Conservation (phyloP, 225 moss, liverwort and hornwort species). For the Lunularia cruciata region DNA sequence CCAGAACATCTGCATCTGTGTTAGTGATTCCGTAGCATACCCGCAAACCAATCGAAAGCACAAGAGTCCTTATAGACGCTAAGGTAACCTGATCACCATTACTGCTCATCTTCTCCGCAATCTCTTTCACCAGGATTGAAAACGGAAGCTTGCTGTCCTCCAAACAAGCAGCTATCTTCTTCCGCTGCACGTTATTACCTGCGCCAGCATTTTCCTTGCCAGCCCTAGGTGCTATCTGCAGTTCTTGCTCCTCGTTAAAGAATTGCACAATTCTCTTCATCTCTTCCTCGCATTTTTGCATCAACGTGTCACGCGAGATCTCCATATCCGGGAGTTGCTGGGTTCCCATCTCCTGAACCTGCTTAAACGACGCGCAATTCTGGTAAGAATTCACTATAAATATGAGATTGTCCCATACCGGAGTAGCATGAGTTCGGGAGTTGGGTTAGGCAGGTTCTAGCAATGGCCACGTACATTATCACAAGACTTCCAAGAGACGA, state of each 20-base stretch:
- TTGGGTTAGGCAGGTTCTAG: too few species aligned
- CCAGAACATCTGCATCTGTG: constrained; percentile 41
- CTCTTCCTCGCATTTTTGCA: constrained; percentile 25
- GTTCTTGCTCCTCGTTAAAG: constrained; percentile 32
- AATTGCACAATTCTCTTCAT: constrained; percentile 29
- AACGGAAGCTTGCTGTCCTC: constrained; percentile 45
- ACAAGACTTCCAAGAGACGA: too few species aligned
- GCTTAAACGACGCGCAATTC: too few species aligned
- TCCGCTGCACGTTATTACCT: constrained; percentile 20
- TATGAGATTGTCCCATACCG: too few species aligned
- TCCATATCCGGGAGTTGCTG: neutral
- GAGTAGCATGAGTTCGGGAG: too few species aligned
- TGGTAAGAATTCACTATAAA: too few species aligned
- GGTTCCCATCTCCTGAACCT: neutral
- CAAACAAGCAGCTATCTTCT: constrained; percentile 27
- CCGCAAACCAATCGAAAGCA: constrained; percentile 43
- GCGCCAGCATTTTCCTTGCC: constrained; percentile 3
- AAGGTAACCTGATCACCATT: constrained; percentile 33
- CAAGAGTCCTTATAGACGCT: constrained; percentile 30
- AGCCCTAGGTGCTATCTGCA: neutral
- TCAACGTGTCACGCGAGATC: neutral
- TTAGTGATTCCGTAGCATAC: constrained; percentile 38
- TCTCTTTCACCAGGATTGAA: constrained; percentile 28
- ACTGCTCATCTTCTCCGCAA: constrained; percentile 31
- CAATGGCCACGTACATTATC: too few species aligned